Base-by-base conservation (phyloP, 176 grass and related monocot species). In the Phyllostachys edulis region DNA sequence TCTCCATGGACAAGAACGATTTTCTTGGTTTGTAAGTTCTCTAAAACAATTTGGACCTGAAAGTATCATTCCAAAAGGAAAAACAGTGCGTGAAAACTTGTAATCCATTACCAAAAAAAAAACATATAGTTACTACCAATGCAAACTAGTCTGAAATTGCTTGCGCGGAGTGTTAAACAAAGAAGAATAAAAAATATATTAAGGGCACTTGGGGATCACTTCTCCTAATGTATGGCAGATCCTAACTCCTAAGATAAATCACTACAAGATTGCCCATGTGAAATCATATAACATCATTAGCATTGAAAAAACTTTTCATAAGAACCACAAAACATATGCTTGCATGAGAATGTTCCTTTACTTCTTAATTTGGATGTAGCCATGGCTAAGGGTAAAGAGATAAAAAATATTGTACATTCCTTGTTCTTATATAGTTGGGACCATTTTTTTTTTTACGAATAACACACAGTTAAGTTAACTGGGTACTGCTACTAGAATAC, bases 11-110 rank as follows among this genome's bases (percentile, higher is more conserved):
- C 88, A 66, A 99, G 93, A 59, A 99, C 71, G 9, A 99, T 87
- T 86, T 96, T 99, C 89, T 94, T 99, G 12, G 93, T 94, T 85
- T 99, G 90, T 15, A 96, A 85, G 79, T 99, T 96, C 82, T 96
- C 96, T 44, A 96, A 81, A 38, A 89, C 49, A 80, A 94, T 56
- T 73, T 78, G 90, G 36, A 21, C 82, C 94, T 96, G 87, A 75
- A 87, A 90, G 10, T 71, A 63, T 24, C 59, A 84, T 71, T 34
- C 36, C 71, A 71, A 63, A 40, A 69, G 14, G 13, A 21, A 66
- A 54, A 34, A 67, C 23, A 78, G 34, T 21, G 18, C 5, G 17
- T 60, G 52, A 77, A 44, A 45, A 40, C n/a, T 47, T 79, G 23
- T 13, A 44, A 54, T 55, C 21, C 5, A 29, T 71, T 49, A 34